Evolutionary conservation across 2,329 filamentous ascomycete genomes (phyloP).

Genomic region (Fusarium sp.): DNA sequence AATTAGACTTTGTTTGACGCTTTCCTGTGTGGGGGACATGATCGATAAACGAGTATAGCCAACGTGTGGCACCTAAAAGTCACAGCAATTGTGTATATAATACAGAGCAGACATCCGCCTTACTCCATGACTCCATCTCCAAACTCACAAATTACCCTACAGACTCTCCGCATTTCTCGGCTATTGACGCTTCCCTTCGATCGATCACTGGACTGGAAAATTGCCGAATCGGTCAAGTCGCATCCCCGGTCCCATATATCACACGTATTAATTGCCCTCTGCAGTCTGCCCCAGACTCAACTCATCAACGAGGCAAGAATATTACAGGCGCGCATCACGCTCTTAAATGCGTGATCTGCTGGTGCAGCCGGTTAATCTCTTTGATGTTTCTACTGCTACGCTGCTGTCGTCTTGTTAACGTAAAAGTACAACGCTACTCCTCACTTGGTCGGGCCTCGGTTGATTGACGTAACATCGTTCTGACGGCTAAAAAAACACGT

Average conservation of each 20-base stretch:
- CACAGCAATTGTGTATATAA: neutral
- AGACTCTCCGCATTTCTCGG: neutral
- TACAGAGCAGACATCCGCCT: neutral
- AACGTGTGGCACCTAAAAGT: neutral
- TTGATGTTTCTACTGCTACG: neutral
- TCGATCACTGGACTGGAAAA: neutral
- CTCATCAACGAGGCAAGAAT: neutral
- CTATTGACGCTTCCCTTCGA: neutral
- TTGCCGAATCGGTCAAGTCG: neutral
- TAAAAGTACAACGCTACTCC: neutral
- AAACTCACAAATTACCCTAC: neutral
- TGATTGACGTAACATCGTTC: constrained; percentile 5
- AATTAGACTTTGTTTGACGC: neutral
- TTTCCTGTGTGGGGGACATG: neutral
- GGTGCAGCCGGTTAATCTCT: neutral
- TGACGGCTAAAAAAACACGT: neutral
- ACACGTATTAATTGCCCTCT: neutral
- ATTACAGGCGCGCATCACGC: constrained; percentile 16
- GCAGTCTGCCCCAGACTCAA: neutral
- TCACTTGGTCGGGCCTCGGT: neutral
- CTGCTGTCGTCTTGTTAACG: neutral
- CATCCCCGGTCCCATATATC: neutral
- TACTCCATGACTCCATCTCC: neutral
- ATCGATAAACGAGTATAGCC: neutral
- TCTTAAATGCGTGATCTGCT: neutral